Percentiles rank a stretch among this genome's conserved stretches.
Conservation (phyloP, 371 early-diverging fungal genomes). For the Entomophthora muscae region DNA sequence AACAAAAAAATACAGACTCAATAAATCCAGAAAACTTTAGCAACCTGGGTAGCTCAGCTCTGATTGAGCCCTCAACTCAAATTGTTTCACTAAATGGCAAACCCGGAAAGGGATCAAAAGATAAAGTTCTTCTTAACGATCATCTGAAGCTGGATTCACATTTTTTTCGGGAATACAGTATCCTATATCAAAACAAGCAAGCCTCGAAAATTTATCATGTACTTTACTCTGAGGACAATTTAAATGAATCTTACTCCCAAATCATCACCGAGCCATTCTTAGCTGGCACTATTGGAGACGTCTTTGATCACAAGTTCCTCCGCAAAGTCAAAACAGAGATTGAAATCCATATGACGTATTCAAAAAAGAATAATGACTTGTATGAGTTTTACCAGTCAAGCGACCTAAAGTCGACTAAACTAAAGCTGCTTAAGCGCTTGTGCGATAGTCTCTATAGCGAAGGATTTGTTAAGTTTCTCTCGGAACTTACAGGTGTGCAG, state of each 20-base stretch:
- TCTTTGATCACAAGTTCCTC: neutral
- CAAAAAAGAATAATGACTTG: constrained; percentile 38
- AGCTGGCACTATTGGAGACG: neutral
- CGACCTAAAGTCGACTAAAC: constrained; percentile 23
- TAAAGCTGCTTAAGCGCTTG: constrained; percentile 21
- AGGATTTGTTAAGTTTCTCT: constrained; percentile 29
- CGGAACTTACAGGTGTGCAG: constrained; percentile 26
- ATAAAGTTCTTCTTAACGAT: neutral
- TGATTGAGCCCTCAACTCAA: too few relatives aligned
- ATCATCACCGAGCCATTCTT: neutral
- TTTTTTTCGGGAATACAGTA: neutral
- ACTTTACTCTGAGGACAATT: neutral
- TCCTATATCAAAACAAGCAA: neutral
- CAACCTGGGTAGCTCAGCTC: too few relatives aligned
- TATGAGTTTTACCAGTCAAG: constrained; percentile 45
- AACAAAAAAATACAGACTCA: too few relatives aligned
- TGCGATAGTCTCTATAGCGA: constrained; percentile 25
- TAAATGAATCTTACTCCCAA: neutral
- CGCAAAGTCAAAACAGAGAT: neutral
- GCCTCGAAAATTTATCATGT: neutral
- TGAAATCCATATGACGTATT: neutral
- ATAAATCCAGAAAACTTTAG: too few relatives aligned
- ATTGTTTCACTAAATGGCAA: too few relatives aligned
- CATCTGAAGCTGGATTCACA: neutral
- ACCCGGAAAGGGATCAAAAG: too few relatives aligned